Conservation (phyloP, 768 basidiomycete genomes). For the Pisolithus orientalis region DNA sequence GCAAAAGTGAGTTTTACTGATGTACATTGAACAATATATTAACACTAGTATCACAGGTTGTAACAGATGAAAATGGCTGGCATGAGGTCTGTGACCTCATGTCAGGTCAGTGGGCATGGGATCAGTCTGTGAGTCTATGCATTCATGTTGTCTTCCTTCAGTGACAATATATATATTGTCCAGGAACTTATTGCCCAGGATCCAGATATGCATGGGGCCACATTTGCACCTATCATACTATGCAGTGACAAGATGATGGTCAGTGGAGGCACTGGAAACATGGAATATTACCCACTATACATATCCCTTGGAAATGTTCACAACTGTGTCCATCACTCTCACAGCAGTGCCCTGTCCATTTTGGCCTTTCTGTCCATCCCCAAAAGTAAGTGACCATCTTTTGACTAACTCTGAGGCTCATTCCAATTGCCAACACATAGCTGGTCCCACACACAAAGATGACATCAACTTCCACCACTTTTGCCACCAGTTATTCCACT, state of each 20-base stretch:
- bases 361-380: conserved; percentile 20
- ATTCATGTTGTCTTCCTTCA: conserved; percentile 8
- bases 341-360: conserved; percentile 9
- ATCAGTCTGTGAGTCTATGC: conserved; percentile 2
- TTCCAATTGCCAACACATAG: neutral
- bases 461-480: neutral
- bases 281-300: conserved; percentile 18
- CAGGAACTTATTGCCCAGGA: neutral
- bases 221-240: conserved; percentile 12
- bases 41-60: neutral
- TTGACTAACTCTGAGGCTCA: too few species aligned
- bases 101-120: neutral
- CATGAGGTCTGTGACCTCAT: neutral
- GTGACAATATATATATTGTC: too few species aligned
- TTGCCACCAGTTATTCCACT: neutral
- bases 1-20: neutral
- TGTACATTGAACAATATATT: too few species aligned
- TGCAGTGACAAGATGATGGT: conserved; percentile 21
- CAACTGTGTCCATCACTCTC: conserved; percentile 9
- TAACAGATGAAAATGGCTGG: neutral
- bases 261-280: conserved; percentile 15
- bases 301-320: conserved; percentile 10
- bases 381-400: too few species aligned
- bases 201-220: conserved; percentile 7
- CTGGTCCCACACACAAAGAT: neutral